Conservation (phyloP, 2,329 filamentous ascomycete species). For the Corinectria fuckeliana region DNA sequence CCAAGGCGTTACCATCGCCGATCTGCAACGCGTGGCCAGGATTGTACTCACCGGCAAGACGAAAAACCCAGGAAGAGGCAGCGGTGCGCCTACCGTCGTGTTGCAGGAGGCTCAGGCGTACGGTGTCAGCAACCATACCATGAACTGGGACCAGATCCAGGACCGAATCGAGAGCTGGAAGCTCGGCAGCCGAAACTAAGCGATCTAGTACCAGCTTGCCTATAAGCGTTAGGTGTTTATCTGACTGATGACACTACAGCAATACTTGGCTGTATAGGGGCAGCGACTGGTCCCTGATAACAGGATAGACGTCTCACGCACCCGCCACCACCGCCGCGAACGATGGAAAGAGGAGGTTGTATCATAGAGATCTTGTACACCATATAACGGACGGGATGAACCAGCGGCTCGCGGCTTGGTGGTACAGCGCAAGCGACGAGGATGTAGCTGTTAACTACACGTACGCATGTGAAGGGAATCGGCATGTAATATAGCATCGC, state of each 20-base stretch:
- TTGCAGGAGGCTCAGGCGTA: conserved; percentile 87
- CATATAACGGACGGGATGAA: conserved; percentile 25
- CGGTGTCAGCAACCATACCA: conserved; percentile 69
- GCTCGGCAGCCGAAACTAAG: conserved; percentile 63
- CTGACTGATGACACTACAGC: neutral
- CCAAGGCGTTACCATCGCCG: conserved; percentile 77
- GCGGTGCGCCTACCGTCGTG: conserved; percentile 90
- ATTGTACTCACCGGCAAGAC: conserved; percentile 80
- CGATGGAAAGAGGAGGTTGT: conserved; percentile 23
- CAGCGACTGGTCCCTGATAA: conserved; percentile 8
- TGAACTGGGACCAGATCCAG: conserved; percentile 90
- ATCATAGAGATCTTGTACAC: conserved; percentile 34
- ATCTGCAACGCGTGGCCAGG: conserved; percentile 81
- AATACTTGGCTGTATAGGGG: neutral
- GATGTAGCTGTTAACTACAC: neutral
- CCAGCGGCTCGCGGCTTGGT: conserved; percentile 2
- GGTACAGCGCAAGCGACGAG: neutral
- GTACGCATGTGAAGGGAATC: neutral
- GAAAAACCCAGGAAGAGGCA: conserved; percentile 76
- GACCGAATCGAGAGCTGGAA: conserved; percentile 84
- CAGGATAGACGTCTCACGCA: conserved; percentile 10
- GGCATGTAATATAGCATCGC: neutral
- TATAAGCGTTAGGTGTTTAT: neutral
- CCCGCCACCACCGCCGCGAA: neutral
- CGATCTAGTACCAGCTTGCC: neutral